Evolutionary conservation across 495 filamentous ascomycete species (phyloP), one percentile per base, ranked within the genome.

Genomic region (Neohortaea acidophila): DNA sequence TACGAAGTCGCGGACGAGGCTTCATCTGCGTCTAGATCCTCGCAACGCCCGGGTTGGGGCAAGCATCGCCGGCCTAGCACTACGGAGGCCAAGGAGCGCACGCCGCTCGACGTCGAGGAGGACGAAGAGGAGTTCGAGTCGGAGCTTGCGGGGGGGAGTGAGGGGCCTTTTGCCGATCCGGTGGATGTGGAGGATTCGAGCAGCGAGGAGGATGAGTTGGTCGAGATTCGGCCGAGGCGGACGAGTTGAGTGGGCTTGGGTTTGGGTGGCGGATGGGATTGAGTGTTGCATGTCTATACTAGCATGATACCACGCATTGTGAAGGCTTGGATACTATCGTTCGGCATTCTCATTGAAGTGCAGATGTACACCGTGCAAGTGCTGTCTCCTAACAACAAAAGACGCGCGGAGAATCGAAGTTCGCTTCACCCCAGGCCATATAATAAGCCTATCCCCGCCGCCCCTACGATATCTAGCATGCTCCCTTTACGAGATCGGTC

Each of bases 81-180:
- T 22, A 40, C 35, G 15, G 48, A 51, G 22, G 48, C 44, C 5
- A 48, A 48, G 38, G 24, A 35, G 26, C 39, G 48, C 20, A 37
- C 10, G 27, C 40, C 44, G n/a, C 30, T 51, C n/a, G 45, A 48
- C 27, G 48, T 40, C 24, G 45, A 48, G 4, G 48, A 51, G 4
- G 48, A 47, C 7, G 44, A 44, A 1, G 44, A 3, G 12, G 34
- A 27, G 2, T 24, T 35, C 22, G 26, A 27, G 31, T 7, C 14
- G 12, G 21, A 34, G 41, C 26, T 33, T n/a, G 19, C 14, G 12
- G 19, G 19, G 34, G 21, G 14, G 9, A 31, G 41, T 13, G 45
- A 33, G 25, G 45, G 45, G 11, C 40, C 40, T 19, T 48, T 48
- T 18, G 45, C 40, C 2, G 40, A 48, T 35, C 45, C 35, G 7